Conservation (phyloP, 441 rosid genomes). For the Cnidoscolus chayamansa region DNA sequence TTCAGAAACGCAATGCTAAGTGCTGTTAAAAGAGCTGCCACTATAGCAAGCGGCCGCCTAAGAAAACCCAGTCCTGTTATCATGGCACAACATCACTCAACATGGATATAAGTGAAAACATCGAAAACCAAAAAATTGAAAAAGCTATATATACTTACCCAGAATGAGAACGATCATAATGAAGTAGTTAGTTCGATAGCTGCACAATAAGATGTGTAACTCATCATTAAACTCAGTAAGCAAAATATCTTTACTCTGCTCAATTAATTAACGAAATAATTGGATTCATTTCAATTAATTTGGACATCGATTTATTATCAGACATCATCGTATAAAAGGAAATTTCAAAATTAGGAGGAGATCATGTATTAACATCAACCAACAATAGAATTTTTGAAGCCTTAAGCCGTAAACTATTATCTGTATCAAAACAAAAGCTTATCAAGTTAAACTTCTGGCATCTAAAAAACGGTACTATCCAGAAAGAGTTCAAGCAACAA, state of each 20-base stretch:
- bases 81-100: conserved; percentile 3
- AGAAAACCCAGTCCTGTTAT: conserved; percentile 77
- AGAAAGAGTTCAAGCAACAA: not conserved
- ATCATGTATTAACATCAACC: not conserved
- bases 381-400: not conserved
- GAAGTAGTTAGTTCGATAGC: conserved; percentile 96
- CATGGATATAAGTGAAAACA: not conserved
- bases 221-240: not conserved
- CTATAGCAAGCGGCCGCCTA: conserved; percentile 72
- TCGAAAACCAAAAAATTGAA: not conserved
- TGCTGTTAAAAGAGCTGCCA: conserved; percentile 69
- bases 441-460: not conserved
- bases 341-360: not conserved
- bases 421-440: not conserved
- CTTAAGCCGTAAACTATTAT: not conserved
- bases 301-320: not conserved
- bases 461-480: not conserved
- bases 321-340: not conserved
- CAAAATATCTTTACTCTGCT: not conserved
- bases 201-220: conserved; percentile 32
- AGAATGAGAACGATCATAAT: conserved; percentile 72
- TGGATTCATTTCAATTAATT: not conserved
- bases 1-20: conserved; percentile 75
- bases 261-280: not conserved
- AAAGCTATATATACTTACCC: conserved; percentile 43